Evolutionary conservation across 768 basidiomycete genomes (phyloP), one percentile per base, ranked within the genome.

Genomic region (Tulasnella sp.): DNA sequence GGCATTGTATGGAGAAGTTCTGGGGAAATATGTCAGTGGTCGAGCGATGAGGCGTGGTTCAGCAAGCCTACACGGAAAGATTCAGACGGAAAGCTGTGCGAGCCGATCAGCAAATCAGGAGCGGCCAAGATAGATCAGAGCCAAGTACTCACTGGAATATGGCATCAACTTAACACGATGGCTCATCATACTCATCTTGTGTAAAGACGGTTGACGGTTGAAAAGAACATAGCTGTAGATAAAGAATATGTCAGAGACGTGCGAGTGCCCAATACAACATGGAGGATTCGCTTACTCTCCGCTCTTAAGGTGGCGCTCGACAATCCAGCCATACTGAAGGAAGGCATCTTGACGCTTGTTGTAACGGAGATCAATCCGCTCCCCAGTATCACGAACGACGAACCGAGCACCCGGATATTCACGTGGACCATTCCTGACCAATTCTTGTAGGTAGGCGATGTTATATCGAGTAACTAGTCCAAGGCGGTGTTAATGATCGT

Each of bases 141-240:
- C n/a, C 52, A 77, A 71, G 36, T 39, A 89, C 95, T 85, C 83
- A 97, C 95, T 99, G 31, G 97, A 99, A 86, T 99, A 98, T 18
- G 95, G 94, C 96, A 99, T 98, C 80, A 99, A 87, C 83, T 94
- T 95, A 40, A 99, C 94, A 46, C 97, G 92, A 87, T 99, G 98
- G 85, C 94, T 94, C 98, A 99, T 99, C 98, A 99, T 99, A 89
- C 96, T 97, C 98, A 99, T 99, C 86, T 99, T 99, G 86, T 99
- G 98, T 85, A 99, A 86, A 89, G 92, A 94, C 16, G 98, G 98
- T 84, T 99, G 98, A 76, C 98, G 97, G 85, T 99, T 99, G 88
- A 99, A 99, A 76, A 99, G 87, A 31, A 98, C 94, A 82, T 88
- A 96, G 83, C 95, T 96, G 80, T 46, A 52, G 19, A 68, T 19